Evolutionary conservation across 176 grass and related monocot species (phyloP).

Genomic region (Triticum dicoccoides): DNA sequence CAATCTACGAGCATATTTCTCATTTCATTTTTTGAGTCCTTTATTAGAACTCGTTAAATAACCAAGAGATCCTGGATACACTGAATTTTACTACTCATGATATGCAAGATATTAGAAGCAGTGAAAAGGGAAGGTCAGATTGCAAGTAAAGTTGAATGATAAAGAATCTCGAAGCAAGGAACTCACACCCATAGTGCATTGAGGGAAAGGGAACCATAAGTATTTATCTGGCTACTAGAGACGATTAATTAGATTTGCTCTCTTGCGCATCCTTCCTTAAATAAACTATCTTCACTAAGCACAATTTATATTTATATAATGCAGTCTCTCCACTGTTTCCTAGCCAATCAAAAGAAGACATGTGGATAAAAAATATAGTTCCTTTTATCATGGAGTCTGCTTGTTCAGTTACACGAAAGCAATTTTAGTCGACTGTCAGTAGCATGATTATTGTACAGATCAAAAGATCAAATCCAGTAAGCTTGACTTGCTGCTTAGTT

Average conservation of each 20-base stretch:
- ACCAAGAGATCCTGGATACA: not conserved
- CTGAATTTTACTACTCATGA: not conserved
- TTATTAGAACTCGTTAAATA: not conserved
- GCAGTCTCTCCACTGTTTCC: not conserved
- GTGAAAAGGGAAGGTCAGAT: not conserved
- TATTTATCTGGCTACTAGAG: not conserved
- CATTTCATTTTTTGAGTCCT: not conserved
- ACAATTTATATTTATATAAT: not conserved
- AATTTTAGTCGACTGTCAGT: not conserved
- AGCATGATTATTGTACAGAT: not conserved
- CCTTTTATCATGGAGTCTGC: conserved; percentile 5
- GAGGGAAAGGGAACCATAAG: not conserved
- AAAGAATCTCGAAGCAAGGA: not conserved
- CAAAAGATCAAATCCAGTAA: not conserved
- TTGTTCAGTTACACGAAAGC: not conserved
- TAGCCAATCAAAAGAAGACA: not conserved
- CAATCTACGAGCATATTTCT: not conserved
- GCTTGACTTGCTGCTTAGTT: not conserved
- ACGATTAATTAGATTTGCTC: not conserved
- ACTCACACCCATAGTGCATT: not conserved
- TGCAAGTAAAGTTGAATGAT: not conserved
- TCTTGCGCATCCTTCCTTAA: not conserved
- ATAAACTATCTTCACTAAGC: not conserved
- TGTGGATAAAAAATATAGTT: not conserved
- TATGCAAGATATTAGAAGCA: not conserved